These are phyloP conservation scores for Mychonastes homosphaera DNA, from an alignment of 139 green algal species.

Conservation along the genomic window DNA sequence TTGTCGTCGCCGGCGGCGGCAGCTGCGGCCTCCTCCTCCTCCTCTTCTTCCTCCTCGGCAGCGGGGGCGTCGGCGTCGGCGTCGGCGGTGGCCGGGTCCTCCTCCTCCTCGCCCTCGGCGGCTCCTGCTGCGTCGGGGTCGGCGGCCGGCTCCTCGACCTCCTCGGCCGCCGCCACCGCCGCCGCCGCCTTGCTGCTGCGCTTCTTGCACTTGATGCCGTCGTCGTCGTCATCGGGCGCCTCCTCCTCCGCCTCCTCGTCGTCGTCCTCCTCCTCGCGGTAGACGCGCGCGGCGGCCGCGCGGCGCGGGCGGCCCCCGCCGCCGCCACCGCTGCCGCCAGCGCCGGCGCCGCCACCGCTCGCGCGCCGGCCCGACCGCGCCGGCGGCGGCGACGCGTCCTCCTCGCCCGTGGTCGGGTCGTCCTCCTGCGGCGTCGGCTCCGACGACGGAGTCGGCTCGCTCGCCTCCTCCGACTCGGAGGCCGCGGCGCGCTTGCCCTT, in stretches of 20 bases:
- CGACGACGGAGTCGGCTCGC: too few relatives aligned
- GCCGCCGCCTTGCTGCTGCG: neutral
- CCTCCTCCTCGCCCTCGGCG: neutral
- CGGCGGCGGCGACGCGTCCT: neutral
- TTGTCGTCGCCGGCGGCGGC: neutral
- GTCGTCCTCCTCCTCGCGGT: slow-evolving; percentile 1
- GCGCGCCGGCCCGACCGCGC: neutral
- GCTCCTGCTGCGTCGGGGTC: neutral
- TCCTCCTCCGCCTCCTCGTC: slow-evolving; percentile 11
- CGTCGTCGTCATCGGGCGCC: neutral
- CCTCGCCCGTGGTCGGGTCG: neutral
- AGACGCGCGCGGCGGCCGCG: slow-evolving; percentile 1
- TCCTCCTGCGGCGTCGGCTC: too few relatives aligned
- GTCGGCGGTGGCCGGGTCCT: too few relatives aligned
- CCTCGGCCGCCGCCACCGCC: neutral
- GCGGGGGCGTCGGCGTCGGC: too few relatives aligned
- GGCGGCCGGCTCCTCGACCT: neutral
- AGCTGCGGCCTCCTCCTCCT: neutral
- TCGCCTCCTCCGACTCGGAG: too few relatives aligned
- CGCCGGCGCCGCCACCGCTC: neutral
- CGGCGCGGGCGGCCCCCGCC: slow-evolving; percentile 1
- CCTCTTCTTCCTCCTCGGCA: too few relatives aligned
- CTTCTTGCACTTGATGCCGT: slow-evolving; percentile 8
- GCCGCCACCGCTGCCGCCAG: slow-evolving; percentile 1
- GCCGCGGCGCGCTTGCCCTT: neutral